Evolutionary conservation across 768 basidiomycete genomes (phyloP), one percentile per base, ranked within the genome.

Genomic region (Brasilioporus rufonigricans): DNA sequence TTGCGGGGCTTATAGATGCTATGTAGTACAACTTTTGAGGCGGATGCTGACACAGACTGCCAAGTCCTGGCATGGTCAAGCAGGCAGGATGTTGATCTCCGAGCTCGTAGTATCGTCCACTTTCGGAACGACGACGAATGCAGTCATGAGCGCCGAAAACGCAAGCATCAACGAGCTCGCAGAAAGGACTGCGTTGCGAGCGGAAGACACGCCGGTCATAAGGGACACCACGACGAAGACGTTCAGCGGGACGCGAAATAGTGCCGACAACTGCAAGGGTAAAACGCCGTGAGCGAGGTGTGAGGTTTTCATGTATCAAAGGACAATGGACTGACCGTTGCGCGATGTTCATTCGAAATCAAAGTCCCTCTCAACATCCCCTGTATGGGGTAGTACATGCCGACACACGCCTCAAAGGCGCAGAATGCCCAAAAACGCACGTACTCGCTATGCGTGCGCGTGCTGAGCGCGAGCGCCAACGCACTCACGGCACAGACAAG

Each of bases 311-410:
- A 44, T 8, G 10, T 18, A 21, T 6, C 12, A 16, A 21, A 27
- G 5, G 43, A 27, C 11, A 12, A 39, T 6, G 23, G 18, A 66
- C 81, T 60, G 57, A 89, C 87, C 49, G 88, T 89, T 1, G 88
- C 87, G 16, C 87, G 80, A 60, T 89, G 81, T 63, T 88, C 87
- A 55, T 89, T 83, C 1, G 84, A 74, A 13, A 89, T 83, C 50
- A 89, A 66, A 1, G 77, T 75, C 23, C 87, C 85, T 38, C 85
- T 77, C 21, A 89, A 70, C 78, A 86, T 89, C 27, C 87, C 87
- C 54, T 89, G 87, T 29, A 88, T 80, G 23, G 87, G 87, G 62
- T 89, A 89, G 63, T 89, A 89, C 82, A 87, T 80, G 44, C 87
- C 87, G 8, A 89, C 88, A 64, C 85, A 89, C 16, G 80, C 85